Conservation (phyloP, 805 yeast genomes). For the Starmera pachycereana region DNA sequence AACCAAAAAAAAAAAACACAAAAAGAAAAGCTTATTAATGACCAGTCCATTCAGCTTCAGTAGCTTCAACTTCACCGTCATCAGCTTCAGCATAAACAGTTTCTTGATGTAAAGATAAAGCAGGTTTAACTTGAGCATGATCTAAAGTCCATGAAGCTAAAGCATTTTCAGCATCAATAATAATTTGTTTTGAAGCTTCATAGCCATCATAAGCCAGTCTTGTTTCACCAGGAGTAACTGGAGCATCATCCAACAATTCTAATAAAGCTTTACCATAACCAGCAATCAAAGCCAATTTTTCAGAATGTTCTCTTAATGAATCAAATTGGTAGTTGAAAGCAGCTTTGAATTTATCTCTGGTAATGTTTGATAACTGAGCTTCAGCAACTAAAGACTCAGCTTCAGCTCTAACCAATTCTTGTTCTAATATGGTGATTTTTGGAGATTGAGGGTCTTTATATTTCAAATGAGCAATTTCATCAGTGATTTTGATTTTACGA, state of each 20-base stretch:
- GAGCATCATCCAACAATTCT: conserved; percentile 91
- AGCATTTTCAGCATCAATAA: conserved; percentile 93
- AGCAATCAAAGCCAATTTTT: conserved; percentile 93
- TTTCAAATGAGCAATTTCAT: conserved; percentile 94
- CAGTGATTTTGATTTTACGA: conserved; percentile 95
- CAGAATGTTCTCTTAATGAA: conserved; percentile 88
- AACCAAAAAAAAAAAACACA: background rate
- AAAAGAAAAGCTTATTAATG: background rate
- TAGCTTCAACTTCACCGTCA: conserved; percentile 30
- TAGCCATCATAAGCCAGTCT: conserved; percentile 98
- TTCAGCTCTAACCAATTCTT: conserved; percentile 97
- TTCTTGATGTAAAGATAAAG: conserved; percentile 74
- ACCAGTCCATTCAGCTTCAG: conserved; percentile 24
- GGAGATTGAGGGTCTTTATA: conserved; percentile 98
- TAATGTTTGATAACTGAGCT: conserved; percentile 96
- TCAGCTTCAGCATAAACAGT: conserved; percentile 39
- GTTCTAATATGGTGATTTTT: conserved; percentile 90
- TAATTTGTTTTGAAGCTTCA: conserved; percentile 96
- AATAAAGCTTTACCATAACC: conserved; percentile 97
- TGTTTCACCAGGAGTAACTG: conserved; percentile 98
- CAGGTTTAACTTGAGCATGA: conserved; percentile 88
- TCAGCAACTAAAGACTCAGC: conserved; percentile 98
- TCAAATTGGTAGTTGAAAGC: conserved; percentile 96
- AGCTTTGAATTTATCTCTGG: conserved; percentile 96
- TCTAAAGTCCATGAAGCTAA: conserved; percentile 96